Evolutionary conservation across 2,329 filamentous ascomycete species (phyloP).

Genomic region (Pseudogymnoascus sp.): DNA sequence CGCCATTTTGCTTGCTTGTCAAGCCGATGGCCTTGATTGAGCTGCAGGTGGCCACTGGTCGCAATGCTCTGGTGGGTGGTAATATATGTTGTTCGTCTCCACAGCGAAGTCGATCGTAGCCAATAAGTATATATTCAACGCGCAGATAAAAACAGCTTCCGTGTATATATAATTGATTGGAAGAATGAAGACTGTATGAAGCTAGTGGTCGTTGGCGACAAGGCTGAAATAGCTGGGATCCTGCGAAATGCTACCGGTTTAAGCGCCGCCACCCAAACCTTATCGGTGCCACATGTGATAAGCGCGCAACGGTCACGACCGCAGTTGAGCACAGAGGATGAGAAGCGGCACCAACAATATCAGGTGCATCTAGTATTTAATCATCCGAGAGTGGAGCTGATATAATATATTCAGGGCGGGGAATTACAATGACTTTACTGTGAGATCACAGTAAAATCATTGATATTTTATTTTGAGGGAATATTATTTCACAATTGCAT

Average conservation of each 20-base stretch:
- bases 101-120: neutral
- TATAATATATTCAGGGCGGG: neutral
- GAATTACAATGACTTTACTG: neutral
- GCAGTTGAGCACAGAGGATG: no score
- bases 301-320: no score
- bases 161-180: neutral
- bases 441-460: neutral
- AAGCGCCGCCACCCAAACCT: neutral
- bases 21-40: neutral
- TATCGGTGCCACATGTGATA: conserved; percentile 1
- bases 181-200: neutral
- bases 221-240: conserved; percentile 5
- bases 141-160: neutral
- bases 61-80: neutral
- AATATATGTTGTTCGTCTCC: neutral
- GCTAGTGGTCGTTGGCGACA: neutral
- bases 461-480: neutral
- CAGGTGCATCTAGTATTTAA: no score
- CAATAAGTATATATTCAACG: neutral
- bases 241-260: neutral
- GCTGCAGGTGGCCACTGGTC: neutral
- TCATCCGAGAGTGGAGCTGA: neutral
- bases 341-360: no score
- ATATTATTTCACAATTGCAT: neutral
- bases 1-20: conserved; percentile 18